These are phyloP conservation scores for Porcisia hertigi DNA, from an alignment of 208 protist species.

Conservation along the genomic window DNA sequence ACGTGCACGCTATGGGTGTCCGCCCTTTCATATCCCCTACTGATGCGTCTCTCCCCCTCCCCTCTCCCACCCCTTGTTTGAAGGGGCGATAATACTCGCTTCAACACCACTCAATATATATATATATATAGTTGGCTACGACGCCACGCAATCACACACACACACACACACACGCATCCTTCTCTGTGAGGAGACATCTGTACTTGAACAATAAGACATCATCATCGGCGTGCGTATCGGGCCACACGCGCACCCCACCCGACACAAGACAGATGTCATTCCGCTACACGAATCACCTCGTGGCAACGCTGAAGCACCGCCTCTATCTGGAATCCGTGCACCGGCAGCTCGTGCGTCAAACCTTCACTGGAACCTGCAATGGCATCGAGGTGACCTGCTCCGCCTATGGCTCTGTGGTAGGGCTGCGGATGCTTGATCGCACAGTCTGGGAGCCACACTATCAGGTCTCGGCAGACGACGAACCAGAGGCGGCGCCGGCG, in stretches of 20 bases:
- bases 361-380: conserved; percentile 67
- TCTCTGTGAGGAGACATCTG: too few relatives aligned
- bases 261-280: conserved; percentile 70
- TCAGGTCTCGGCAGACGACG: conserved; percentile 6
- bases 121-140: too few relatives aligned
- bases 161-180: too few relatives aligned
- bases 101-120: too few relatives aligned
- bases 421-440: conserved; percentile 57
- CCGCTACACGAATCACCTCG: conserved; percentile 87
- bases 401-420: conserved; percentile 72
- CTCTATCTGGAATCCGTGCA: conserved; percentile 72
- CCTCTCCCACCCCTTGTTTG: too few relatives aligned
- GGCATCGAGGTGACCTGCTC: conserved; percentile 78
- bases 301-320: conserved; percentile 79
- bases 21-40: too few relatives aligned
- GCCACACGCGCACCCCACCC: neutral
- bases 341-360: conserved; percentile 56
- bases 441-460: conserved; percentile 67
- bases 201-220: too few relatives aligned
- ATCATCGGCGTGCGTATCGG: neutral
- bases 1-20: too few relatives aligned
- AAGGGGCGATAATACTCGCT: too few relatives aligned
- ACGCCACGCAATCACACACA: too few relatives aligned
- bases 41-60: too few relatives aligned
- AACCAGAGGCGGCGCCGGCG: neutral